These are phyloP conservation scores for Coccomyxa sp. DNA, from an alignment of 139 green algal genomes.

Conservation along the genomic window DNA sequence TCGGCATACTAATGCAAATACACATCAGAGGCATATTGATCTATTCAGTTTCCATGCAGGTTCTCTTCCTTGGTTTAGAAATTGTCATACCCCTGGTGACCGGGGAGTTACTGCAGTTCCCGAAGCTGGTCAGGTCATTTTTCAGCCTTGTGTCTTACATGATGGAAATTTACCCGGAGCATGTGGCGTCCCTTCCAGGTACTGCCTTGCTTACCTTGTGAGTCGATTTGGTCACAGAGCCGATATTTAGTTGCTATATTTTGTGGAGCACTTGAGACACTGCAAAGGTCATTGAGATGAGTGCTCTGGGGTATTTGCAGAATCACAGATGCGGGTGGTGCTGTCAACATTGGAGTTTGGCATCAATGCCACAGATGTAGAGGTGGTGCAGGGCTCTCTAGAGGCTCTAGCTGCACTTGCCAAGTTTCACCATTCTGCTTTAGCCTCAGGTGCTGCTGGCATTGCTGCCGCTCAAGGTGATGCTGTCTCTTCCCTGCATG, in stretches of 20 bases:
- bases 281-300: not conserved
- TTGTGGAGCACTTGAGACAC: not conserved
- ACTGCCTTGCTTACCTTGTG: not conserved
- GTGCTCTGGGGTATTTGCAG: not conserved
- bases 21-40: too few species aligned
- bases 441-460: conserved; percentile 4
- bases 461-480: conserved; percentile 1
- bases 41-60: conserved; percentile 13
- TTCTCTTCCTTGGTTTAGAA: conserved; percentile 70
- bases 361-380: conserved; percentile 18
- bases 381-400: conserved; percentile 20
- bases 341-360: conserved; percentile 61
- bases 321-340: conserved; percentile 40
- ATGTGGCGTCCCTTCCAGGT: conserved; percentile 53
- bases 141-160: conserved; percentile 77
- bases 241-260: not conserved
- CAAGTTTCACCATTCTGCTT: conserved; percentile 35
- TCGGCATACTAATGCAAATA: not conserved
- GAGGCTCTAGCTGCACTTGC: conserved; percentile 45
- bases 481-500: not conserved
- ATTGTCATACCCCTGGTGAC: conserved; percentile 74
- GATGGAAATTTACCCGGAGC: conserved; percentile 72
- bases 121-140: conserved; percentile 74
- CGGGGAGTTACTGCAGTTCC: conserved; percentile 70
- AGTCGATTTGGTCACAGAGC: not conserved